These are phyloP conservation scores for Tetratostichococcus sp. DNA, from an alignment of 139 green algal genomes.

Conservation along the genomic window DNA sequence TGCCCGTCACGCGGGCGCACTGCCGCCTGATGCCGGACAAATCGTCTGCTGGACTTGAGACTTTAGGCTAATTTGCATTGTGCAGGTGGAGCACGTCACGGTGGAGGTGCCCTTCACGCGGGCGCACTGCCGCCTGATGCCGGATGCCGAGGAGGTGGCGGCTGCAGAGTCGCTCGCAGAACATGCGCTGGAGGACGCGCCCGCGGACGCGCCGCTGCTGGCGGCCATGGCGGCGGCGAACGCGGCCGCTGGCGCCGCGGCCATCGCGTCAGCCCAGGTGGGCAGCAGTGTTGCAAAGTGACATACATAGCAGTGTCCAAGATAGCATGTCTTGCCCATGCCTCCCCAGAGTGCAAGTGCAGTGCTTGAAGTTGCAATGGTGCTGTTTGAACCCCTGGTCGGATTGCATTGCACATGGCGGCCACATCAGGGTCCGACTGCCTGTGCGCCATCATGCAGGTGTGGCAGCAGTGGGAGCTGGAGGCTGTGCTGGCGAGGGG, in stretches of 20 bases:
- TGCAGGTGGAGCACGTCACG: slow-evolving; percentile 16
- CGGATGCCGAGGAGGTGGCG: slow-evolving; percentile 37
- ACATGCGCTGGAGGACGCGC: neutral
- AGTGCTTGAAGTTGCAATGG: too few relatives aligned
- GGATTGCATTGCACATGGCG: too few relatives aligned
- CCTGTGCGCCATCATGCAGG: neutral
- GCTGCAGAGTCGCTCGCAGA: slow-evolving; percentile 4
- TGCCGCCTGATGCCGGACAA: neutral
- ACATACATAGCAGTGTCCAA: too few relatives aligned
- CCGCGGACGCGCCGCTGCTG: neutral
- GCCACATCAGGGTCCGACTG: too few relatives aligned
- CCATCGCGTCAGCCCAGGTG: slow-evolving; percentile 1
- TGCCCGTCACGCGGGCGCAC: neutral
- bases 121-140: slow-evolving; percentile 32
- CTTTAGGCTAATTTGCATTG: too few relatives aligned
- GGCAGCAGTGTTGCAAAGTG: too few relatives aligned
- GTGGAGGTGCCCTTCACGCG: slow-evolving; percentile 33
- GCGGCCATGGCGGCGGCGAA: slow-evolving; percentile 2
- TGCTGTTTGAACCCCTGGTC: too few relatives aligned
- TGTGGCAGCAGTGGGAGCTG: slow-evolving; percentile 6
- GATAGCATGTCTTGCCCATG: too few relatives aligned
- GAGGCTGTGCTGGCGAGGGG: neutral
- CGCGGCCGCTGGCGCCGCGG: slow-evolving; percentile 9
- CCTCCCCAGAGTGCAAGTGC: too few relatives aligned
- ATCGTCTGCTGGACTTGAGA: neutral